Base-by-base conservation (phyloP, 208 protist species). In the Crithidia sp. region DNA sequence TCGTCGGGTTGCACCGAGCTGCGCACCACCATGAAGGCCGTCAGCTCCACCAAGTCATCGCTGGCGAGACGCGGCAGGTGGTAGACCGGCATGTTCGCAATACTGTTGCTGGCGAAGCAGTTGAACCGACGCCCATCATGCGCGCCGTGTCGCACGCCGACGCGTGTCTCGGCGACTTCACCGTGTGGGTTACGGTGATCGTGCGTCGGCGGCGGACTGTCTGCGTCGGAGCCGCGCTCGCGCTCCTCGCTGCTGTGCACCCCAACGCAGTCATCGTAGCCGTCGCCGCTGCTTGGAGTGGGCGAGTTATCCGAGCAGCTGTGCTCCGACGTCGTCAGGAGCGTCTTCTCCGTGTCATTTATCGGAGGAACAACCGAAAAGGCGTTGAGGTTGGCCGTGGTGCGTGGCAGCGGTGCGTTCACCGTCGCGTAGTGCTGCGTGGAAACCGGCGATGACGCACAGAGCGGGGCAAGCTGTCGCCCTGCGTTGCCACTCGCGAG, bases 91-190 rank as follows among this genome's bases (percentile, higher is more conserved):
- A 87, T 84, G 44, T 70, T 79, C 37, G 50, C 61, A 5, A 70
- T 36, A 37, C 64, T 60, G 77, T 91, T 91, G 66, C 83, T 91
- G 2, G 81, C 76, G 39, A 76, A 88, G 72, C 83, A 87, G 13
- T 13, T 60, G 58, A 78, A 87, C 6, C 61, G 74, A 5, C 68
- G 50, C 4, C 44, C 70, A 55, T 83, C 77, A 13, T 70, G 56
- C 13, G 70, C 73, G 36, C 36, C 63, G 28, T 53, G 10, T 19
- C 14, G 65, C 12, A 65, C 43, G 0, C 49, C 59, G 17, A 76
- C 67, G 10, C 58, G 64, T 17, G 64, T 64, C 47, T 72, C 57
- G 5, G 37, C 47, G 17, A 40, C 37, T 40, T 53, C 14, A 19
- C 57, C 62, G 50, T 67, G 45, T 37, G 62, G 17, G 40, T 36